These are phyloP conservation scores for Pythium oligandrum DNA, from an alignment of 352 stramenopile genomes.

Conservation along the genomic window DNA sequence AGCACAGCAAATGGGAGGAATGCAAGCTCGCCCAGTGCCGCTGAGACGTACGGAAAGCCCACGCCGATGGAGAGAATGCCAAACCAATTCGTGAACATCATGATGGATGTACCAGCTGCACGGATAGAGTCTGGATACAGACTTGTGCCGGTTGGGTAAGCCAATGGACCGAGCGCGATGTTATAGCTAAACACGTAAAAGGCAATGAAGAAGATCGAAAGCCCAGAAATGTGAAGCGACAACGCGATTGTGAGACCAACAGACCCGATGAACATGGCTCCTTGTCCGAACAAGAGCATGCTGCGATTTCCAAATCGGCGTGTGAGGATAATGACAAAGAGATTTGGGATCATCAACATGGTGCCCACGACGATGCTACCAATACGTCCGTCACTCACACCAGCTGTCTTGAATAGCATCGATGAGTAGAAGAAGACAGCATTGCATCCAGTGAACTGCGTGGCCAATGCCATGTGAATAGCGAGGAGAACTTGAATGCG, in stretches of 20 bases:
- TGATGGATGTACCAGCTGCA: conserved; percentile 34
- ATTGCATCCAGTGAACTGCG: conserved; percentile 64
- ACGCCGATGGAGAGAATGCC: conserved; percentile 50
- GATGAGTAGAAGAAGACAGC: conserved; percentile 74
- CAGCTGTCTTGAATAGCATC: conserved; percentile 47
- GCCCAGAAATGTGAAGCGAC: conserved; percentile 14
- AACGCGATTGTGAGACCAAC: conserved; percentile 41
- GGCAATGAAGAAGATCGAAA: conserved; percentile 47
- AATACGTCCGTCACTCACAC: conserved; percentile 48
- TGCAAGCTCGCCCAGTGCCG: conserved; percentile 27
- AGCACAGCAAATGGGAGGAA: conserved; percentile 50
- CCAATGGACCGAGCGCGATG: conserved; percentile 44
- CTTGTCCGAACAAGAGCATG: conserved; percentile 39
- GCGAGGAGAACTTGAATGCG: conserved; percentile 20
- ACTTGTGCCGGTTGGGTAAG: conserved; percentile 41
- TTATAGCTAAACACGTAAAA: conserved; percentile 42
- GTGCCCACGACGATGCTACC: conserved; percentile 50
- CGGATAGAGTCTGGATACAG: conserved; percentile 55
- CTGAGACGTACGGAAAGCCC: conserved; percentile 43
- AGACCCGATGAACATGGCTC: conserved; percentile 43
- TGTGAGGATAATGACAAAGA: conserved; percentile 33
- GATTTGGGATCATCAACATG: conserved; percentile 47
- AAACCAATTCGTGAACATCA: conserved; percentile 47
- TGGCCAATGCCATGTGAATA: conserved; percentile 29
- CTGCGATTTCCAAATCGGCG: conserved; percentile 38